Evolutionary conservation across 345 rosid species (phyloP), one percentile per base, ranked within the genome.

Genomic region (Melaleuca alternifolia): DNA sequence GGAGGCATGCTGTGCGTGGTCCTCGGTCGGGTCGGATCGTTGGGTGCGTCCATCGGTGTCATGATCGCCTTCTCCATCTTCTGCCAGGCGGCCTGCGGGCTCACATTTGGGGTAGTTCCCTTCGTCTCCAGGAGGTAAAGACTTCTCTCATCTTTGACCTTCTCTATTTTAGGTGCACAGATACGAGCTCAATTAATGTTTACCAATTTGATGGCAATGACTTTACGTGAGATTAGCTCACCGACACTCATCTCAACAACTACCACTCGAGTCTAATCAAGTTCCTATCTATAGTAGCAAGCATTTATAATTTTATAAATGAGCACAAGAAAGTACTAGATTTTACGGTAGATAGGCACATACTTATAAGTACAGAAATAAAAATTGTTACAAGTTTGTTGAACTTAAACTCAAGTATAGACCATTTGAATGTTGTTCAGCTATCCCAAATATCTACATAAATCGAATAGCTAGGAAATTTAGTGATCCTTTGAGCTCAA

Each of bases 21-120:
- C 51, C 96, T 97, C 10, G 97, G 95, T 11, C 85, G 51, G 76
- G 91, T 95, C 1, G 85, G 76, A 10, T 94, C 98, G 0, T 86
- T 97, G 84, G 26, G 88, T 10, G 91, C 52, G 7, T 95, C 99
- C 50, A 86, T 97, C 7, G 83, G 82, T 1, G 95, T 94, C 6
- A 94, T 97, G 98, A 90, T 96, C 23, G 85, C 89, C 37, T 97
- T 97, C 92, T 95, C 98, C 12, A 85, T 97, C 13, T 93, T 96
- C 84, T 93, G 93, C 88, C 99, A 97, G 92, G 99, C 98, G 37
- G 93, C 98, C 1, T 97, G 97, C 50, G 98, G 98, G 3, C 93
- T 95, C 83, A 97, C 99, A 5, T 97, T 95, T 87, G 98, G 99
- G 0, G 96, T 97, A 4, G 98, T 95, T 88, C 99, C 99, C 50